Conservation (phyloP, 1,284 basidiomycete genomes). For the Rhodotorula glutinis region DNA sequence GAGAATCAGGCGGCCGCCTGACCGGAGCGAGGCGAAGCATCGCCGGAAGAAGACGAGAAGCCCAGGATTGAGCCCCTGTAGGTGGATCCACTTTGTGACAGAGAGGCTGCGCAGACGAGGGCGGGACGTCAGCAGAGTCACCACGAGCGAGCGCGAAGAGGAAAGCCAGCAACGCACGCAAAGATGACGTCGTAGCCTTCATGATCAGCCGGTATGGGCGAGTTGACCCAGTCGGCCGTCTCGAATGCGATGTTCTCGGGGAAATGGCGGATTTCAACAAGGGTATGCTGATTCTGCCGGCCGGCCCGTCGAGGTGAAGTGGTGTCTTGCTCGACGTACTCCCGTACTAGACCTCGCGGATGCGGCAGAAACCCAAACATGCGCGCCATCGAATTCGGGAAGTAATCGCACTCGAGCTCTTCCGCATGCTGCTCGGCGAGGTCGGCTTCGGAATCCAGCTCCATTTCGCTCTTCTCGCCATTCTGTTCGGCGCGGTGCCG, state of each 20-base stretch:
- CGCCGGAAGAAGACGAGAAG: constrained; percentile 62
- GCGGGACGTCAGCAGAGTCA: background rate
- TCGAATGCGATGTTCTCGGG: constrained; percentile 72
- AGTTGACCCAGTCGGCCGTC: constrained; percentile 65
- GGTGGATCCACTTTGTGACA: constrained; percentile 79
- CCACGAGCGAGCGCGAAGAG: background rate
- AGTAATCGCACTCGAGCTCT: constrained; percentile 52
- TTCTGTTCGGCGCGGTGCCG: too few species aligned
- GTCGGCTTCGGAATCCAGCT: background rate
- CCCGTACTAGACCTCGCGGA: constrained; percentile 49
- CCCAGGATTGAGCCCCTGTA: constrained; percentile 68
- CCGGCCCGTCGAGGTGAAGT: constrained; percentile 12
- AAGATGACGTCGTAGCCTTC: constrained; percentile 67
- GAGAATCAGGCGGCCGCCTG: constrained; percentile 63
- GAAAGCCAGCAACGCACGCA: constrained; percentile 56
- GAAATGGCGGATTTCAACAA: constrained; percentile 51
- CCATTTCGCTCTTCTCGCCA: too few species aligned
- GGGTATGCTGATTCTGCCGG: constrained; percentile 17
- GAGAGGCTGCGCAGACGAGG: constrained; percentile 59
- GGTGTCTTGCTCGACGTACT: constrained; percentile 30
- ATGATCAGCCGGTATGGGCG: constrained; percentile 57
- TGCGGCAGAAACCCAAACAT: constrained; percentile 69
- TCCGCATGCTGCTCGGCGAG: constrained; percentile 1
- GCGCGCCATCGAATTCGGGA: constrained; percentile 69
- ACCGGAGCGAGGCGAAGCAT: constrained; percentile 57